A percentile compares a stretch with the other conserved stretches of the same genome.
phyloP scores from a whole-genome alignment of 2,329 filamentous ascomycete genomes.

The Camillea tinctor region DNA sequence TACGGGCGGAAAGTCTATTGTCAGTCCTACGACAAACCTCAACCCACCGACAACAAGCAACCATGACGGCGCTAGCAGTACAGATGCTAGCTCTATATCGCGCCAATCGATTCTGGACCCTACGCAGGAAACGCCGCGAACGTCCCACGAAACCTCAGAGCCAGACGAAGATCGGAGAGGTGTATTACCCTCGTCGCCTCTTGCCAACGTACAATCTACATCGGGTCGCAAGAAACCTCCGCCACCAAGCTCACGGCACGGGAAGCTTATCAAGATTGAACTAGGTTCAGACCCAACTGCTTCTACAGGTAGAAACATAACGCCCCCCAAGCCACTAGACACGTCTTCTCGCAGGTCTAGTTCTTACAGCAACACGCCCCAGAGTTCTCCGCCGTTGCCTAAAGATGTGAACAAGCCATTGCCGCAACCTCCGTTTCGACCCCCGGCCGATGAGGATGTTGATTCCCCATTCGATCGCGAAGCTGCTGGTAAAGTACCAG shows the following conservation, averaged over 20 bases:
- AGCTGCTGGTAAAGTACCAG: constrained; percentile 51
- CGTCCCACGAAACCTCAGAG: constrained; percentile 56
- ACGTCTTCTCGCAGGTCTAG: constrained; percentile 24
- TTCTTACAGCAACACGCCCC: constrained; percentile 24
- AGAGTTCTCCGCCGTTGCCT: constrained; percentile 36
- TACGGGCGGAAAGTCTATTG: constrained; percentile 16
- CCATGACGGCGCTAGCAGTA: constrained; percentile 49
- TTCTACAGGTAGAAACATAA: constrained; percentile 7
- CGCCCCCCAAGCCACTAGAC: constrained; percentile 13
- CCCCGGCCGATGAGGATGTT: constrained; percentile 45
- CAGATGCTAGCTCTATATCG: constrained; percentile 58
- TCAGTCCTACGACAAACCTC: constrained; percentile 11
- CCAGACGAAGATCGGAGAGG: constrained; percentile 47
- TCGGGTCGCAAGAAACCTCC: constrained; percentile 58
- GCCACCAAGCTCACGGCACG: constrained; percentile 72
- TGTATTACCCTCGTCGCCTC: constrained; percentile 29
- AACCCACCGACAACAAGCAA: constrained; percentile 21
- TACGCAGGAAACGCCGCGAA: constrained; percentile 51
- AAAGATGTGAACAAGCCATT: constrained; percentile 63
- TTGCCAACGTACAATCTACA: constrained; percentile 19
- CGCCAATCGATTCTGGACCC: constrained; percentile 58
- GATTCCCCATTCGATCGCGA: constrained; percentile 56
- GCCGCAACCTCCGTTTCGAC: constrained; percentile 51
- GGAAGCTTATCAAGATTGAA: constrained; percentile 65
- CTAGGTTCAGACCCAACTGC: constrained; percentile 39